Conservation (phyloP, 805 yeast genomes). For the Debaryomyces prosopidis region DNA sequence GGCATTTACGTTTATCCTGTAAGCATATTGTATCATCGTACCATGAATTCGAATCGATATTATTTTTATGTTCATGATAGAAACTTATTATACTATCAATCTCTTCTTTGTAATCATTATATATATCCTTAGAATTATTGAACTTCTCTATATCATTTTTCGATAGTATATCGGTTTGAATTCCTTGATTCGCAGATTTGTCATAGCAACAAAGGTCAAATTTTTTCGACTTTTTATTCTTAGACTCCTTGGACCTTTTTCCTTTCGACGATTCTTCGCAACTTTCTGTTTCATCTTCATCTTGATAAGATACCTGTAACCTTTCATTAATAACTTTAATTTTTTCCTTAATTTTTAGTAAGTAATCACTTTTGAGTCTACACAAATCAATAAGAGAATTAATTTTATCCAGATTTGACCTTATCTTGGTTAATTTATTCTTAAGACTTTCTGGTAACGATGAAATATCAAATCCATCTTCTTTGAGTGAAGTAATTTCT, state of each 20-base stretch:
- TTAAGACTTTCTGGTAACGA: constrained; percentile 19
- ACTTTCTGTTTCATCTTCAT: constrained; percentile 8
- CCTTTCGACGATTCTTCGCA: constrained; percentile 12
- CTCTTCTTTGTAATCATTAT: constrained; percentile 13
- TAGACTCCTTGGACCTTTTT: constrained; percentile 15
- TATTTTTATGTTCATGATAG: constrained; percentile 12
- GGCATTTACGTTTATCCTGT: constrained; percentile 56
- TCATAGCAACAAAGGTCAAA: constrained; percentile 59
- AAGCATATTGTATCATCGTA: constrained; percentile 39
- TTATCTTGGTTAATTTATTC: constrained; percentile 18
- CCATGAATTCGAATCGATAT: constrained; percentile 12
- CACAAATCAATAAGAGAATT: constrained; percentile 10
- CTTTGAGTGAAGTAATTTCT: constrained; percentile 23
- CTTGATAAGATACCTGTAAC: constrained; percentile 12
- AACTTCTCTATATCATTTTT: constrained; percentile 6
- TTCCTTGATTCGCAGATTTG: constrained; percentile 14
- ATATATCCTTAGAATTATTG: constrained; percentile 3
- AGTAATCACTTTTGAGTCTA: constrained; percentile 18
- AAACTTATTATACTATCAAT: constrained; percentile 14
- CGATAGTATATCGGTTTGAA: neutral
- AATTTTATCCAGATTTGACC: constrained; percentile 14
- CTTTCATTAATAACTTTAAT: constrained; percentile 39
- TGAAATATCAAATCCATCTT: constrained; percentile 11
- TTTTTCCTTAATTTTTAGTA: constrained; percentile 35
- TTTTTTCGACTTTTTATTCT: constrained; percentile 29